These are phyloP conservation scores for Babesia ovata DNA, from an alignment of 169 alveolate genomes.

Conservation along the genomic window DNA sequence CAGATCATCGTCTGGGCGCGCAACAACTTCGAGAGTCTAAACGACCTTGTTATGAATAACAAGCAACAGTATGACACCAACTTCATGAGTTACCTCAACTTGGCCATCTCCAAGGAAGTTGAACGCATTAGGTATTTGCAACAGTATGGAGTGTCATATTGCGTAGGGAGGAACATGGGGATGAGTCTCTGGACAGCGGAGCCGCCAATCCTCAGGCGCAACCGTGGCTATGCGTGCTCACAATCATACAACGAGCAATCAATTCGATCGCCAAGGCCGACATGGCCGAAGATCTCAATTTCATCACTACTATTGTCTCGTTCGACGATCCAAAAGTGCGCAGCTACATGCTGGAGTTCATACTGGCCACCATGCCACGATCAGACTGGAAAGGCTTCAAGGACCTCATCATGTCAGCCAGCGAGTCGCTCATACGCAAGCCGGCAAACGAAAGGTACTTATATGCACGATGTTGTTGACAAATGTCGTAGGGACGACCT, in stretches of 20 bases:
- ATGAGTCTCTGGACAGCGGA: conserved; percentile 9
- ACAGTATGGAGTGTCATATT: background rate
- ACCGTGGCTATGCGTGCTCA: conserved; percentile 72
- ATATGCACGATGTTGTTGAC: background rate
- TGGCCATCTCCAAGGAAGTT: conserved; percentile 64
- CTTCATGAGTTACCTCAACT: conserved; percentile 64
- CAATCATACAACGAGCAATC: conserved; percentile 66
- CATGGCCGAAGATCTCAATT: conserved; percentile 68
- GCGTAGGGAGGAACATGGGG: conserved; percentile 5
- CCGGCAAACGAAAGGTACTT: conserved; percentile 56
- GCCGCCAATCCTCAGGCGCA: conserved; percentile 51
- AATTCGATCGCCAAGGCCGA: conserved; percentile 54
- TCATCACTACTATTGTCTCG: conserved; percentile 41
- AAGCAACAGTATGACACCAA: conserved; percentile 65
- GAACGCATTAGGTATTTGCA: conserved; percentile 44
- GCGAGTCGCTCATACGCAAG: conserved; percentile 30
- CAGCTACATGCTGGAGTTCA: conserved; percentile 60
- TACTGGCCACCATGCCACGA: conserved; percentile 71
- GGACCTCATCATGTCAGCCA: conserved; percentile 37
- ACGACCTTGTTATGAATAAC: conserved; percentile 53
- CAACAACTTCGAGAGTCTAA: conserved; percentile 45
- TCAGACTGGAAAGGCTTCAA: conserved; percentile 76
- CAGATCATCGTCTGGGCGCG: conserved; percentile 70
- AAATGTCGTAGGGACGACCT: conserved; percentile 6
- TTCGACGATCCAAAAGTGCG: conserved; percentile 64